Evolutionary conservation across 2,329 filamentous ascomycete species (phyloP).

Genomic region (Calonectria hongkongensis): DNA sequence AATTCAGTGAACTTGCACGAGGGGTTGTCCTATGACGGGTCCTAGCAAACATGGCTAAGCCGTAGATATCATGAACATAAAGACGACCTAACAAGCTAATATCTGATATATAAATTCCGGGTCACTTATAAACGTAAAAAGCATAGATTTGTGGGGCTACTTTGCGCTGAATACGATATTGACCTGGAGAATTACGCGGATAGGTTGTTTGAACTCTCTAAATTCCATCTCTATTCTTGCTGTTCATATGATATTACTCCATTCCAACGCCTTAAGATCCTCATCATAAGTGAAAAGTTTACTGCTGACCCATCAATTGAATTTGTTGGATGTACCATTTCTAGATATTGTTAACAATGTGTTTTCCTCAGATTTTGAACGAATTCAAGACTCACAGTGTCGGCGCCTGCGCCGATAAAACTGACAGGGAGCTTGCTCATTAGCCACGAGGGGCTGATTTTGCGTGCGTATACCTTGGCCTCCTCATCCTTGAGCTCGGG

Average conservation of each 20-base stretch:
- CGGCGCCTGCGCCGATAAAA: constrained; percentile 8
- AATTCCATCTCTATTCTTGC: background rate
- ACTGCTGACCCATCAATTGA: background rate
- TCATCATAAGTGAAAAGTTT: background rate
- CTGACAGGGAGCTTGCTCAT: background rate
- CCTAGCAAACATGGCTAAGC: too few species aligned
- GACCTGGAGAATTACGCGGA: too few species aligned
- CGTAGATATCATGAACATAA: too few species aligned
- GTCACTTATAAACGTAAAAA: too few species aligned
- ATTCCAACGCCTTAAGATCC: background rate
- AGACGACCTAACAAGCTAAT: too few species aligned
- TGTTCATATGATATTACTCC: too few species aligned
- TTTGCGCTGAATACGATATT: too few species aligned
- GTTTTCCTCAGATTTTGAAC: background rate
- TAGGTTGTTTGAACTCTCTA: background rate
- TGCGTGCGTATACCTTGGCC: constrained; percentile 3
- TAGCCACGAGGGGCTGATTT: background rate
- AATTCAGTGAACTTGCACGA: too few species aligned
- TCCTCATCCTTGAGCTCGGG: constrained; percentile 5
- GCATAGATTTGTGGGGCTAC: too few species aligned
- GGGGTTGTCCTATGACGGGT: too few species aligned
- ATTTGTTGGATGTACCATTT: constrained; percentile 9
- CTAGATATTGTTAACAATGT: background rate
- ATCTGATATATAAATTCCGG: too few species aligned
- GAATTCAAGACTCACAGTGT: background rate